Base-by-base conservation (phyloP, 2,329 filamentous ascomycete species). In the Nannizzia gypsea region DNA sequence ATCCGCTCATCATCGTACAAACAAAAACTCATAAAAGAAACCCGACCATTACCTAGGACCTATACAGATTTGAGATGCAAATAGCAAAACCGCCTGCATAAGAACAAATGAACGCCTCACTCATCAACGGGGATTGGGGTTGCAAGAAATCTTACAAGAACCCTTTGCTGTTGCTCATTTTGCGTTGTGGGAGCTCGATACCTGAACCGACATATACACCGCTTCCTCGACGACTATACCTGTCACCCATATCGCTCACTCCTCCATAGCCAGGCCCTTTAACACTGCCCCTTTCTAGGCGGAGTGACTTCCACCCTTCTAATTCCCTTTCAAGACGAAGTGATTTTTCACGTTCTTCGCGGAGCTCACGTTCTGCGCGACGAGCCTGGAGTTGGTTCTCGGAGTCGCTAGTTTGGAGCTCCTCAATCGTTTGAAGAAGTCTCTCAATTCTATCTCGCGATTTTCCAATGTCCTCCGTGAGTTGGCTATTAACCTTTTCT, bases 361-460 rank as follows among this genome's bases (percentile, higher is more conserved):
- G 83, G 15, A 96, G 80, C 68, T 97, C 92, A 48, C 92, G 84
- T 73, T 99, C 92, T 15, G 90, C 90, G 48, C 92, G 85, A 60
- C 92, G 87, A 26, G 89, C 86, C 26, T 85, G 81, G 46, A 97
- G 81, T 72, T 96, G 90, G 54, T 85, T 86, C 9, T 84, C 80
- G 22, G 88, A 90, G 73, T 97, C 92, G 13, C 85, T 88, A 13
- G 88, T 85, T 72, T 99, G 92, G 36, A 99, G 83, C 71, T 97
- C 92, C 70, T 97, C 92, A 66, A 99, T 96, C 1, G 89, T 90
- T 69, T 85, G 81, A 57, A 99, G 85, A 3, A 97, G 84, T 70
- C 90, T 90, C 65, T 93, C 89, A 63, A 90, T 83, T 78, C 93
- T 95, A 75, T 97, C 92, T 63, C 92, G 88, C 68, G 90, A 85